A percentile compares a stretch with the other conserved stretches of the same genome.
These are phyloP conservation scores for Hygrophila difformis DNA, from an alignment of 257 asterid genomes.

Conservation along the genomic window DNA sequence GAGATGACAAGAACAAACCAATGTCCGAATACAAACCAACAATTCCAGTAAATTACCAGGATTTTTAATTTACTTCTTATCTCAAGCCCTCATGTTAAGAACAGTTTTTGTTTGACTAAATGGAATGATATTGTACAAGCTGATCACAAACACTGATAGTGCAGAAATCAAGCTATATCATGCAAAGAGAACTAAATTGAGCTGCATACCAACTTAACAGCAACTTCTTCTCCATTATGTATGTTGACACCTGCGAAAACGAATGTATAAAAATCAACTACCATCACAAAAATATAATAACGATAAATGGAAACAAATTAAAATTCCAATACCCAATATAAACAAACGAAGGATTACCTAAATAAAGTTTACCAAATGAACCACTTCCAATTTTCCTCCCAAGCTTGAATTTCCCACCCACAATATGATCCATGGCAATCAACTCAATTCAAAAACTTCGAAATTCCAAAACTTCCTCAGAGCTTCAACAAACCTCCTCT, in stretches of 20 bases:
- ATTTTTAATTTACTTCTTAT: too few species aligned
- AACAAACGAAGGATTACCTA: conserved; percentile 31
- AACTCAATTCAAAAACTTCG: conserved; percentile 14
- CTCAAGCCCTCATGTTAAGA: too few species aligned
- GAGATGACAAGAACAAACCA: background rate
- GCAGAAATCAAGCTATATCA: too few species aligned
- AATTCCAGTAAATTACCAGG: too few species aligned
- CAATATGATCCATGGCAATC: conserved; percentile 68
- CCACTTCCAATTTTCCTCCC: conserved; percentile 88
- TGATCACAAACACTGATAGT: too few species aligned
- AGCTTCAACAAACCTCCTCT: background rate
- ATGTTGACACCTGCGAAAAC: conserved; percentile 55
- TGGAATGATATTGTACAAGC: too few species aligned
- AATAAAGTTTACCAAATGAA: conserved; percentile 73
- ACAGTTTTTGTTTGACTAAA: too few species aligned
- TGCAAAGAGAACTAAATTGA: background rate
- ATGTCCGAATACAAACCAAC: background rate
- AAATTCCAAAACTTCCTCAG: conserved; percentile 8
- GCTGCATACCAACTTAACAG: conserved; percentile 62
- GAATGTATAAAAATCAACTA: conserved; percentile 5
- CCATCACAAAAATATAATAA: conserved; percentile 6
- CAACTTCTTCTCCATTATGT: conserved; percentile 92
- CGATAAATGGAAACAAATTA: too few species aligned
- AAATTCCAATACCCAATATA: background rate
- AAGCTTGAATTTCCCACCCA: conserved; percentile 75